Evolutionary conservation across 2,329 filamentous ascomycete species (phyloP).

Genomic region (Fusarium neocosmosporiellum): DNA sequence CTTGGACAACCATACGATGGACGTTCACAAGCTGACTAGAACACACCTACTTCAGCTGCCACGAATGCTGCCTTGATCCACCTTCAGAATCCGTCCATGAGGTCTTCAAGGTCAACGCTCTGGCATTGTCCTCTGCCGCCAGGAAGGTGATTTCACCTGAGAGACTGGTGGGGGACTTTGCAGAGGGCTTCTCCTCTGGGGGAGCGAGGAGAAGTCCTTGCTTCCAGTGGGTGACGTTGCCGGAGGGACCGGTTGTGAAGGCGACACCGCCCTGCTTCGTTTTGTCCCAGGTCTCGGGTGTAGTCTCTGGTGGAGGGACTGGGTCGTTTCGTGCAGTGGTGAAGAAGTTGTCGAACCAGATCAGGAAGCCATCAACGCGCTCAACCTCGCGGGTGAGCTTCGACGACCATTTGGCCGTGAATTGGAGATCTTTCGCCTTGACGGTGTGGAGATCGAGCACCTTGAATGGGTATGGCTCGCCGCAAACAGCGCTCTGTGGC

Average conservation of each 20-base stretch:
- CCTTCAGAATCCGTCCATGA: slow-evolving; percentile 66
- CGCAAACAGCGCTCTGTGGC: slow-evolving; percentile 69
- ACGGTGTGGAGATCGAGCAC: slow-evolving; percentile 81
- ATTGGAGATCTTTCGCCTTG: slow-evolving; percentile 77
- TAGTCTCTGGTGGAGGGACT: slow-evolving; percentile 62
- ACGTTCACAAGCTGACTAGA: not conserved
- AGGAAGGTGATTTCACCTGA: slow-evolving; percentile 77
- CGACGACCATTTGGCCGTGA: slow-evolving; percentile 75
- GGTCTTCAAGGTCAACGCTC: slow-evolving; percentile 73
- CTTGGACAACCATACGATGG: not conserved
- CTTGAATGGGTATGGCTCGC: slow-evolving; percentile 73
- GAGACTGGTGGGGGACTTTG: slow-evolving; percentile 64
- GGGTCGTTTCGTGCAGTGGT: slow-evolving; percentile 68
- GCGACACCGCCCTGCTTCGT: slow-evolving; percentile 72
- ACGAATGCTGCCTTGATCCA: slow-evolving; percentile 59
- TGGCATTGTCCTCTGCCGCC: slow-evolving; percentile 75
- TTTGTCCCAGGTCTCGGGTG: slow-evolving; percentile 71
- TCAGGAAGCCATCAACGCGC: slow-evolving; percentile 83
- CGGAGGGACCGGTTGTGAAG: slow-evolving; percentile 87
- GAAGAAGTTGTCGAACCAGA: slow-evolving; percentile 98
- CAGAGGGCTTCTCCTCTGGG: slow-evolving; percentile 61
- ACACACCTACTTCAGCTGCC: slow-evolving; percentile 57
- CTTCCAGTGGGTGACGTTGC: slow-evolving; percentile 88
- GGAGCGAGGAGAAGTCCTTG: slow-evolving; percentile 82
- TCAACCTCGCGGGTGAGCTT: slow-evolving; percentile 71